phyloP scores from a whole-genome alignment of 1,139 yeast genomes.

The Suhomyces coccinellae region DNA sequence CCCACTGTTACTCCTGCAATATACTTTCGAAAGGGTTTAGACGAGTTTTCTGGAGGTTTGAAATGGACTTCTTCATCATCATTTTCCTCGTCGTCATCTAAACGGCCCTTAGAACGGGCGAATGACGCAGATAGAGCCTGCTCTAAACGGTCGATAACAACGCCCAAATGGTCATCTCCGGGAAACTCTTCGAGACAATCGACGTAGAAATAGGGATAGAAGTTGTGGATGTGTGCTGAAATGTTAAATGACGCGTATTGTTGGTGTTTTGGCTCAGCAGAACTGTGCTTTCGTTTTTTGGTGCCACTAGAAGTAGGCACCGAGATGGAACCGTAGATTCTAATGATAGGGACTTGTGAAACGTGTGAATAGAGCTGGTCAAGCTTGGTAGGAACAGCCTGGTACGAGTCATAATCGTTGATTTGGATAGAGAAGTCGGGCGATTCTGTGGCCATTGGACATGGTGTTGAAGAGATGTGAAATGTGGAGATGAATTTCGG shows the following conservation, averaged over 20 bases:
- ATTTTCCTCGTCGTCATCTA: conserved; percentile 14
- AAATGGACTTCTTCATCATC: conserved; percentile 10
- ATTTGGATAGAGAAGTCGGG: conserved; percentile 35
- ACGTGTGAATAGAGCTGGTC: conserved; percentile 36
- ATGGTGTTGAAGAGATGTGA: neutral
- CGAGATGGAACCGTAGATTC: conserved; percentile 66
- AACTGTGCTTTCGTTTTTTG: conserved; percentile 2
- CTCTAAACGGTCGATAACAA: conserved; percentile 10
- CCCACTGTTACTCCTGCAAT: conserved; percentile 67
- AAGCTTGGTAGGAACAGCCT: conserved; percentile 35
- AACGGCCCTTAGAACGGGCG: conserved; percentile 7
- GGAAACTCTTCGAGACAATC: conserved; percentile 32
- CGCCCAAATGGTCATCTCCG: conserved; percentile 1
- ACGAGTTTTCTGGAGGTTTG: conserved; percentile 13
- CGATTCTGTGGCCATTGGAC: conserved; percentile 2
- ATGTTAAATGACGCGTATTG: conserved; percentile 20
- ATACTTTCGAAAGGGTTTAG: conserved; percentile 31
- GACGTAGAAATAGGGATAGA: conserved; percentile 76
- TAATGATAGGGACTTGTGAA: conserved; percentile 65
- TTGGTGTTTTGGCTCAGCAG: neutral
- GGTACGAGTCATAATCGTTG: conserved; percentile 66
- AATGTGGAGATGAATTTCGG: neutral
- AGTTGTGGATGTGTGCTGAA: conserved; percentile 75
- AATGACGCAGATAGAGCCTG: conserved; percentile 13
- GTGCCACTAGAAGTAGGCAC: conserved; percentile 13